Conservation (phyloP, 2,329 filamentous ascomycete species). For the Fusarium sp. region DNA sequence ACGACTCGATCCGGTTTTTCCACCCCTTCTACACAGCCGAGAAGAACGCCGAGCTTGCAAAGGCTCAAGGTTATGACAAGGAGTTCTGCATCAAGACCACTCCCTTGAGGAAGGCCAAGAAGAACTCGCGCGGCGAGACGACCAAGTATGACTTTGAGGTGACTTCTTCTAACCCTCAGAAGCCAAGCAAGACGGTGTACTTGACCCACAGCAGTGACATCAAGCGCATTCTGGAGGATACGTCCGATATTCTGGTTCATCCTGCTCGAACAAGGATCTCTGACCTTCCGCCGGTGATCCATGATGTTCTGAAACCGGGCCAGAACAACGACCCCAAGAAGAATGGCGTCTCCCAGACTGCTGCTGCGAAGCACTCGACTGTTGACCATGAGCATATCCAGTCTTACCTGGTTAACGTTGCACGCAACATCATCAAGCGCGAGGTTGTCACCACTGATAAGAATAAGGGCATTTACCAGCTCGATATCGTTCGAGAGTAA, state of each 20-base stretch:
- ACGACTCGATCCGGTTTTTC: slow-evolving; percentile 38
- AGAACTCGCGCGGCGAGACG: not conserved
- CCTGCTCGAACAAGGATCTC: slow-evolving; percentile 1
- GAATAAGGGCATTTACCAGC: slow-evolving; percentile 16
- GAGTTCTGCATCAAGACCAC: not conserved
- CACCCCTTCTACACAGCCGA: slow-evolving; percentile 38
- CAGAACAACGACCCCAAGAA: not conserved
- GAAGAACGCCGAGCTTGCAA: slow-evolving; percentile 30
- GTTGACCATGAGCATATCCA: not conserved
- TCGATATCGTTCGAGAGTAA: slow-evolving; percentile 34
- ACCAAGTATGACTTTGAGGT: not conserved
- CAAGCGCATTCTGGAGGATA: not conserved
- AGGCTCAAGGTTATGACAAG: slow-evolving; percentile 21
- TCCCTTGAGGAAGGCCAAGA: not conserved
- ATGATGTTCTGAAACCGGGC: not conserved
- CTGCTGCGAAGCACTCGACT: not conserved
- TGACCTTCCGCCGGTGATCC: not conserved
- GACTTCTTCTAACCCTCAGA: not conserved
- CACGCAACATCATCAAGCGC: not conserved
- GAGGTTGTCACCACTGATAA: not conserved
- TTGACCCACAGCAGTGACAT: not conserved
- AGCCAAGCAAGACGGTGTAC: not conserved
- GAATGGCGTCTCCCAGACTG: not conserved
- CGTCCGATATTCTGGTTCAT: not conserved
- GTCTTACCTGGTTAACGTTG: not conserved